Evolutionary conservation across 2,329 filamentous ascomycete genomes (phyloP).

Genomic region (Claviceps cyperi): DNA sequence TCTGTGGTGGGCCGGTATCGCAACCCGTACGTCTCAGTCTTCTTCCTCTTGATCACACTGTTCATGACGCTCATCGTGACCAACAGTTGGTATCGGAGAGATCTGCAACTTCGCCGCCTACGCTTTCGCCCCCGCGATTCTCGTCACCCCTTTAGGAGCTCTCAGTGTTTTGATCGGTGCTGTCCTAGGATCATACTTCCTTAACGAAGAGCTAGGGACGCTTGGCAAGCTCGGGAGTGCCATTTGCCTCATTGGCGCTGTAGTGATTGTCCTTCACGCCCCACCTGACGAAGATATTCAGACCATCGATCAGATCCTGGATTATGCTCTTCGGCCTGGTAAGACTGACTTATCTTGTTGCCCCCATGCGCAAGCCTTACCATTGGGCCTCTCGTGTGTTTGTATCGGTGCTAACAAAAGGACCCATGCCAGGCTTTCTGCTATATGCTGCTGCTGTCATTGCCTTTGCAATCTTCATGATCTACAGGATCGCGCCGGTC

Average conservation of each 20-base stretch:
- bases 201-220: constrained; percentile 78
- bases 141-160: constrained; percentile 88
- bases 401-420: background rate
- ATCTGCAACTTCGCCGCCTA: constrained; percentile 97
- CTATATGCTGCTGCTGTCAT: constrained; percentile 70
- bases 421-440: constrained; percentile 55
- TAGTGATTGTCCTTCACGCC: constrained; percentile 94
- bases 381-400: background rate
- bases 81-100: constrained; percentile 75
- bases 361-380: too few species aligned
- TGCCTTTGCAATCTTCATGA: constrained; percentile 82
- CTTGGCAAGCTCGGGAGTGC: constrained; percentile 91
- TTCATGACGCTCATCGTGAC: background rate
- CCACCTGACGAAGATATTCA: constrained; percentile 84
- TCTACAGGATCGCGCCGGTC: constrained; percentile 79
- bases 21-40: constrained; percentile 50
- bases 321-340: constrained; percentile 87
- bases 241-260: constrained; percentile 86
- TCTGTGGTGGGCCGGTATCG: constrained; percentile 94
- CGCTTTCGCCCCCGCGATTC: constrained; percentile 94
- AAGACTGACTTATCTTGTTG: constrained; percentile 16
- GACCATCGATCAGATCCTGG: constrained; percentile 81
- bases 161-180: constrained; percentile 90
- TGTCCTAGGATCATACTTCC: constrained; percentile 85
- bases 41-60: background rate